These are phyloP conservation scores for Candida sp. DNA, from an alignment of 1,139 yeast species.

Conservation along the genomic window DNA sequence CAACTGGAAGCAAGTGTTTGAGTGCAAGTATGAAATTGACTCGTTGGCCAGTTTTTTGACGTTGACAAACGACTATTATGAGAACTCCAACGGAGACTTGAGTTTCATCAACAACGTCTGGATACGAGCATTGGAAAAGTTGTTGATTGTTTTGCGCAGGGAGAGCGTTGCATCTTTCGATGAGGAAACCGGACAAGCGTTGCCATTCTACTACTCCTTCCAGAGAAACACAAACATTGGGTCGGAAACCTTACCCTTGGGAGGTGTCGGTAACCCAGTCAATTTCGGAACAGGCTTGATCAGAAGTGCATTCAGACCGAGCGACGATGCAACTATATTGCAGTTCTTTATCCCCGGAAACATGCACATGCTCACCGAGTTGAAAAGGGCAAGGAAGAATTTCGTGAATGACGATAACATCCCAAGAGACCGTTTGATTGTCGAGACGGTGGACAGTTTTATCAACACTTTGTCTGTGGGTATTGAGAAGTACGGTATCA, in stretches of 20 bases:
- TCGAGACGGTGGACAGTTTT: slow-evolving; percentile 30
- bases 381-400: slow-evolving; percentile 34
- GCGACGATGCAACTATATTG: slow-evolving; percentile 84
- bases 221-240: slow-evolving; percentile 77
- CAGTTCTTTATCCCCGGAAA: slow-evolving; percentile 90
- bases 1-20: slow-evolving; percentile 76
- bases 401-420: slow-evolving; percentile 17
- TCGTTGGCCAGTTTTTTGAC: slow-evolving; percentile 85
- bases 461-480: slow-evolving; percentile 56
- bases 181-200: slow-evolving; percentile 54
- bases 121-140: slow-evolving; percentile 59
- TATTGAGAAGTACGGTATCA: slow-evolving; percentile 64
- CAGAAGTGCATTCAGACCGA: slow-evolving; percentile 89
- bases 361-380: slow-evolving; percentile 74
- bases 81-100: slow-evolving; percentile 50
- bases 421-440: slow-evolving; percentile 14
- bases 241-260: slow-evolving; percentile 78
- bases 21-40: slow-evolving; percentile 90
- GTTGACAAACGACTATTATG: slow-evolving; percentile 70
- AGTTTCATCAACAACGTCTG: slow-evolving; percentile 60
- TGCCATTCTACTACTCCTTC: slow-evolving; percentile 62
- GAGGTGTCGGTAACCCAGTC: slow-evolving; percentile 87
- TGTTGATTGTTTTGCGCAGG: slow-evolving; percentile 58
- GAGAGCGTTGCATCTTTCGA: slow-evolving; percentile 71
- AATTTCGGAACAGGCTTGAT: slow-evolving; percentile 71